A percentile compares a stretch with the other conserved stretches of the same genome.
Evolutionary conservation across 1,139 yeast species (phyloP).

Genomic region (Kurtzmaniella quercitrusa): DNA sequence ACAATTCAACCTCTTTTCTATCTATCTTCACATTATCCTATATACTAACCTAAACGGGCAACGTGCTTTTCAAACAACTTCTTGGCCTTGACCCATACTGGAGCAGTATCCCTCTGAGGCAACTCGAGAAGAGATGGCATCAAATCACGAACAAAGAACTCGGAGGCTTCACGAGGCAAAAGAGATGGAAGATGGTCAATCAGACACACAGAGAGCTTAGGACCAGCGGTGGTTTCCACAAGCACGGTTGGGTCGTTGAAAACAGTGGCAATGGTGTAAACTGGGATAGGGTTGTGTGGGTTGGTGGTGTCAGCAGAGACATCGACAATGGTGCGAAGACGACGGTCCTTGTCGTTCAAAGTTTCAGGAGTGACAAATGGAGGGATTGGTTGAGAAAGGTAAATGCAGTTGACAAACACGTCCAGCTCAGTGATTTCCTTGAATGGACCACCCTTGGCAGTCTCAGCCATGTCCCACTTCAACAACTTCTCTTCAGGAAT

Average conservation of each 20-base stretch:
- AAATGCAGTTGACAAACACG: slow-evolving; percentile 92
- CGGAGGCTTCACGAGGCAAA: slow-evolving; percentile 95
- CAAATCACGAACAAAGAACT: slow-evolving; percentile 79
- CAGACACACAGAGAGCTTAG: slow-evolving; percentile 87
- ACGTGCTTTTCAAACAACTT: slow-evolving; percentile 79
- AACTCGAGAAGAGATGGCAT: slow-evolving; percentile 83
- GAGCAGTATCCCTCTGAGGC: slow-evolving; percentile 74
- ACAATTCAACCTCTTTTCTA: not conserved
- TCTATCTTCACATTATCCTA: not conserved
- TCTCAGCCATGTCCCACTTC: slow-evolving; percentile 97
- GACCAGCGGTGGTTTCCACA: slow-evolving; percentile 74
- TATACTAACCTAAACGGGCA: slow-evolving; percentile 39
- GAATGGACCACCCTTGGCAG: slow-evolving; percentile 96
- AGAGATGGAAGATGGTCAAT: slow-evolving; percentile 95
- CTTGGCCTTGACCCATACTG: slow-evolving; percentile 91
- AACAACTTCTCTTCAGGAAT: slow-evolving; percentile 77
- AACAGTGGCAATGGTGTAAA: slow-evolving; percentile 83
- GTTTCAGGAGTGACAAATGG: slow-evolving; percentile 76
- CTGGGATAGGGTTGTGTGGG: slow-evolving; percentile 97
- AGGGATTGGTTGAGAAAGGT: slow-evolving; percentile 87
- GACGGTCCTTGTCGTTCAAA: slow-evolving; percentile 64
- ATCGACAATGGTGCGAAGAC: slow-evolving; percentile 86
- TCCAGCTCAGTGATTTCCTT: slow-evolving; percentile 84
- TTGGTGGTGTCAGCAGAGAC: slow-evolving; percentile 98
- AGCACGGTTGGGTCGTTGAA: slow-evolving; percentile 86